Percentiles rank a stretch among this genome's conserved stretches.
Evolutionary conservation across 2,329 filamentous ascomycete genomes (phyloP).

Genomic region (Aspergillus felis): DNA sequence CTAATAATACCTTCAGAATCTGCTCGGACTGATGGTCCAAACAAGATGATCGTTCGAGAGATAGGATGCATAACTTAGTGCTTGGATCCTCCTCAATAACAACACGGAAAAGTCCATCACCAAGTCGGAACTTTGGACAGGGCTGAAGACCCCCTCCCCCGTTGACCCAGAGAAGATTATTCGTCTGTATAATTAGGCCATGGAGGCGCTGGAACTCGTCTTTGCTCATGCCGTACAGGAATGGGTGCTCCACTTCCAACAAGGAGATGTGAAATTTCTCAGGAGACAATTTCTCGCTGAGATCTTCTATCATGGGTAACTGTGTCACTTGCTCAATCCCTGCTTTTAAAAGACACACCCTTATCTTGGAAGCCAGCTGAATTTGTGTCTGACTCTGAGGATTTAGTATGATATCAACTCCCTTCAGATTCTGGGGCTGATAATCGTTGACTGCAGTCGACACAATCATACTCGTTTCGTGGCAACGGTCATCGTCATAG

Average conservation of each 20-base stretch:
- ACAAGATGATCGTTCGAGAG: background rate
- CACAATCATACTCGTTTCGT: slow-evolving; percentile 11
- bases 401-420: too few relatives aligned
- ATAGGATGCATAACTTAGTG: background rate
- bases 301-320: too few relatives aligned
- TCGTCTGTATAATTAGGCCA: background rate
- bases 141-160: slow-evolving; percentile 7
- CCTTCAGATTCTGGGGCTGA: too few relatives aligned
- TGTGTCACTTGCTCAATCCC: too few relatives aligned
- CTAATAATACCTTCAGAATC: background rate
- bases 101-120: slow-evolving; percentile 10
- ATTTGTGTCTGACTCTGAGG: too few relatives aligned
- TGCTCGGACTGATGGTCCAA: background rate
- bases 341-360: too few relatives aligned
- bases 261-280: slow-evolving; percentile 2
- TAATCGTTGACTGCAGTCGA: slow-evolving; percentile 5
- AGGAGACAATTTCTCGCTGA: background rate
- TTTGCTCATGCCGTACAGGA: slow-evolving; percentile 1
- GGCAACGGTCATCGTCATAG: slow-evolving; percentile 4
- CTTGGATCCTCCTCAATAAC: slow-evolving; percentile 3
- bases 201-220: background rate
- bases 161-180: slow-evolving; percentile 6
- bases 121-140: slow-evolving; percentile 5
- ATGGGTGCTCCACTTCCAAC: slow-evolving; percentile 1
- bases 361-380: too few relatives aligned